Base-by-base conservation (phyloP, 495 filamentous ascomycete genomes). In the Lepraria neglecta region DNA sequence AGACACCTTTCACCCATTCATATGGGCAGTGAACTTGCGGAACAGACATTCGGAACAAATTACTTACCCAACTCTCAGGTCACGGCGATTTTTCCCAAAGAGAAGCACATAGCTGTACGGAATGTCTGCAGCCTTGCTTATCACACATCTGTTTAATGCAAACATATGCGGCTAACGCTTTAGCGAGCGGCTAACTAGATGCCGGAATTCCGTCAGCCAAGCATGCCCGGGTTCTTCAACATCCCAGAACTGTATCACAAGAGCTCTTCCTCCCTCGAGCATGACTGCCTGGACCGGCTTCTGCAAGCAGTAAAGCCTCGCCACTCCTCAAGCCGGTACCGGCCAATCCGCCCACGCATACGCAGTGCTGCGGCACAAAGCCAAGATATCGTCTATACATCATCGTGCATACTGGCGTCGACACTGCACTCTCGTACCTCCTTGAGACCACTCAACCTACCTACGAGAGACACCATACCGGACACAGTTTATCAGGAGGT, bases 151-250 rank as follows among this genome's bases (percentile, higher is more conserved):
- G 4, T 7, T 52, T 15, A 24, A 24, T 24, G 24, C 24, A 24
- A 24, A 24, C 24, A 1, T 24, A 52, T 17, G 48, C 27, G 48
- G 28, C 48, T 52, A 52, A 31, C 48, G 35, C 5, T 12, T 7
- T 9, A 38, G 35, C 48, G 48, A 52, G 48, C 48, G 48, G 48
- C 48, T 52, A 33, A 28, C 6, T 33, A 33, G 15, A 52, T 31
- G 48, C 48, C 48, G 48, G 28, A 7, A 52, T 31, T 27, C 48
- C 48, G 48, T 52, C 48, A 52, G 48, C 48, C 48, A 52, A 52
- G 48, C 48, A 31, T 31, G 27, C 48, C 31, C 15, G 31, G 12
- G 46, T 14, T 24, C 28, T 27, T 15, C 46, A 27, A 52, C 28
- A 15, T 19, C 48, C 11, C 1, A 52, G 15, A 52, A 52, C 48